Conservation (phyloP, 108 stramenopile genomes). For the Stephanodiscus minutulus region DNA sequence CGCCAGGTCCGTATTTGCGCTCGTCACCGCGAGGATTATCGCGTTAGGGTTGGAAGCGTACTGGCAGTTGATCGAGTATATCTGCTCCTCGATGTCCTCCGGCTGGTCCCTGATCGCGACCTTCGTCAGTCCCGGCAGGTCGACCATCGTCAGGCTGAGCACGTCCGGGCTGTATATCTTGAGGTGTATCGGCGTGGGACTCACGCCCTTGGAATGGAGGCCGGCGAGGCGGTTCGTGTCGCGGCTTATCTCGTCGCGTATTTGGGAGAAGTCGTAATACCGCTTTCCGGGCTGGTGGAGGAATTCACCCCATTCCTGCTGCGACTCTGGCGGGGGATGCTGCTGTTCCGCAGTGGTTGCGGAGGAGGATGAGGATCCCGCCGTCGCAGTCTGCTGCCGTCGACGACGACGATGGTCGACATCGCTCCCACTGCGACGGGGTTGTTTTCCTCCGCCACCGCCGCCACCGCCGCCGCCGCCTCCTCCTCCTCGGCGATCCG, state of each 20-base stretch:
- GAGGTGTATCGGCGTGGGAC: slow-evolving; percentile 89
- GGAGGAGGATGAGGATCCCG: neutral
- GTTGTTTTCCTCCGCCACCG: neutral
- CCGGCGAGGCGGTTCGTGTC: slow-evolving; percentile 98
- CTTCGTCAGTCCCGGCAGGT: slow-evolving; percentile 95
- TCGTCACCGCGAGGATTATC: slow-evolving; percentile 95
- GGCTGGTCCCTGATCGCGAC: slow-evolving; percentile 98
- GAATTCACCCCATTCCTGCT: slow-evolving; percentile 95
- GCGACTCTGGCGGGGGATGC: neutral
- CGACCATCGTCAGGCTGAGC: slow-evolving; percentile 96
- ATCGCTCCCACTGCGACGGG: slow-evolving; percentile 2
- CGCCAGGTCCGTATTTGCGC: slow-evolving; percentile 96
- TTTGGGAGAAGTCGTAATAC: slow-evolving; percentile 87
- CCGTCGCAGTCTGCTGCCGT: neutral
- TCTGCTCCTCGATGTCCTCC: slow-evolving; percentile 93
- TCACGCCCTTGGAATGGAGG: slow-evolving; percentile 87
- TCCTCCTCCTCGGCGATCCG: neutral
- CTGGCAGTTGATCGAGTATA: slow-evolving; percentile 81
- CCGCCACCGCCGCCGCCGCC: too few relatives aligned
- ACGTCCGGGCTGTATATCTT: slow-evolving; percentile 94
- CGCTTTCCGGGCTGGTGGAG: slow-evolving; percentile 88
- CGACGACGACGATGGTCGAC: slow-evolving; percentile 6
- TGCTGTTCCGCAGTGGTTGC: neutral
- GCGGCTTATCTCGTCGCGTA: slow-evolving; percentile 90
- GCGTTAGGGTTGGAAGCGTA: slow-evolving; percentile 95